Evolutionary conservation across 331 rosid species (phyloP).

Genomic region (Malus hybrid): DNA sequence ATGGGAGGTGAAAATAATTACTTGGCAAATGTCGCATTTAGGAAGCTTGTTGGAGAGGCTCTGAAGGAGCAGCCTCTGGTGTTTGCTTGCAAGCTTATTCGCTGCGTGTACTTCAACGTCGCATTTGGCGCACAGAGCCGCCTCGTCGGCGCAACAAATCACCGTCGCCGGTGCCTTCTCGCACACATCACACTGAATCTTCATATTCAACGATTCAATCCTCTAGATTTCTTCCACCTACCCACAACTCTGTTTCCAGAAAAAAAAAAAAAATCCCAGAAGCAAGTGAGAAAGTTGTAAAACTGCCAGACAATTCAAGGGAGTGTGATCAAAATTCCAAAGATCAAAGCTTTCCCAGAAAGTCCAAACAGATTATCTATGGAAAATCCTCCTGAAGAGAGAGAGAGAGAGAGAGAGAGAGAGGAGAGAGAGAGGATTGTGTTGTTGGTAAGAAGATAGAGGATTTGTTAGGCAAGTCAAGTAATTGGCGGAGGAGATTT

Average conservation of each 20-base stretch:
- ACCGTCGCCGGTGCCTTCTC: slow-evolving; percentile 82
- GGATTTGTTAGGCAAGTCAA: neutral
- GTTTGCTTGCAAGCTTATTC: slow-evolving; percentile 88
- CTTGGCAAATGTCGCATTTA: slow-evolving; percentile 87
- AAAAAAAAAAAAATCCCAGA: neutral
- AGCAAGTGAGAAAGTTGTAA: neutral
- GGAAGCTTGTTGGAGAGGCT: slow-evolving; percentile 74
- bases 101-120: slow-evolving; percentile 90
- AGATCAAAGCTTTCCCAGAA: neutral
- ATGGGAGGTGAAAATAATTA: slow-evolving; percentile 7
- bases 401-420: neutral
- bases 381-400: neutral
- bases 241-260: neutral
- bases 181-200: slow-evolving; percentile 89
- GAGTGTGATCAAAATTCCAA: neutral
- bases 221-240: neutral
- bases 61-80: slow-evolving; percentile 79
- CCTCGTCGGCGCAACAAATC: slow-evolving; percentile 92
- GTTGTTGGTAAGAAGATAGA: neutral
- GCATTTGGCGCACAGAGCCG: slow-evolving; percentile 78
- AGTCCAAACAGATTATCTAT: neutral
- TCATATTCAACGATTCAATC: slow-evolving; percentile 34
- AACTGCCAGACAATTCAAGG: neutral
- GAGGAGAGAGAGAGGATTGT: neutral
- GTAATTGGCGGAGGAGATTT: slow-evolving; percentile 24